Base-by-base conservation (phyloP, 73 alveolate genomes). In the Paramecium sexaurelia region DNA sequence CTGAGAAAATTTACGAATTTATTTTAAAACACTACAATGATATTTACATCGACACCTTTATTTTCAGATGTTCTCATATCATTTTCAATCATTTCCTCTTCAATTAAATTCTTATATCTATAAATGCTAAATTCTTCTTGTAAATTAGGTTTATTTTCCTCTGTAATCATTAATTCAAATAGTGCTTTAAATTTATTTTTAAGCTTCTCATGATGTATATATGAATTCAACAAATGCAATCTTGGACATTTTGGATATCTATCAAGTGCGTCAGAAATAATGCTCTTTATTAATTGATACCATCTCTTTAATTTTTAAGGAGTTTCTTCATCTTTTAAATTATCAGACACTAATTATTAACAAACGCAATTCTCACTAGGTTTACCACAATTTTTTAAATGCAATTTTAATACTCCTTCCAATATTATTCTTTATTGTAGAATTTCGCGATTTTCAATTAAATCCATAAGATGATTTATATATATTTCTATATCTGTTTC, bases 121-220 rank as follows among this genome's bases (percentile, higher is more conserved):
- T 91, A 91, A 36, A 91, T 84, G 5, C 92, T 40, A 36, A 91
- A 91, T 55, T 91, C 92, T 51, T 91, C 95, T 47, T 91, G 15
- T 26, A 91, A 43, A n/a, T 84, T 91, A 20, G 95, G 95, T 37
- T 91, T 91, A 17, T 75, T 45, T 55, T 91, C 92, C 61, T 91
- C 92, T 26, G 95, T 91, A 55, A 91, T 91, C 92, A 91, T 91
- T 26, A 91, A 85, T 82, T 91, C 95, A 66, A 82, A 82, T 47
- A 91, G 45, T 17, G 95, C 92, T 83, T 91, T 91, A 24, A 91
- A 91, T 61, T 91, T 91, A 35, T 91, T 91, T 41, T 91, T 51
- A 9, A 91, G 55, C 33, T 91, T 91, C 85, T 85, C 92, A 32
- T 91, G 92, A 55, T 82, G 68, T 13, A 91, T 56, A 15, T 82